These are phyloP conservation scores for Dictyostelium brefeldianum DNA, from an alignment of 78 protist species.

Conservation along the genomic window DNA sequence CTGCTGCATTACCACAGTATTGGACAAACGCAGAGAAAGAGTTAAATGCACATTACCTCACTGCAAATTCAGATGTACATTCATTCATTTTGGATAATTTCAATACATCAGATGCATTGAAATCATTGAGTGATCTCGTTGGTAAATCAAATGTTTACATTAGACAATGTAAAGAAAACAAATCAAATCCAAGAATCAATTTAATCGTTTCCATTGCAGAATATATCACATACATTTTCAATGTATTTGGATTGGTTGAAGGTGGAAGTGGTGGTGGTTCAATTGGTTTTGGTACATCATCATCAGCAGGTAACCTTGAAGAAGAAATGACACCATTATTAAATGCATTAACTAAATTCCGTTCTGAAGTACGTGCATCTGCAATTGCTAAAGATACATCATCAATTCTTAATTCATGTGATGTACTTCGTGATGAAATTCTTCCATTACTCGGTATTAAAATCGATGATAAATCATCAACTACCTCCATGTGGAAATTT, in stretches of 20 bases:
- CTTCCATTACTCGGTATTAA: slow-evolving; percentile 78
- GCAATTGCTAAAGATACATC: slow-evolving; percentile 50
- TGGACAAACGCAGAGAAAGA: slow-evolving; percentile 58
- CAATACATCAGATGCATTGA: slow-evolving; percentile 92
- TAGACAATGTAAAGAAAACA: background rate
- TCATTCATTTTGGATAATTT: slow-evolving; percentile 92
- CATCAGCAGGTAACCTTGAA: slow-evolving; percentile 18
- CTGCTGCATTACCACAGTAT: slow-evolving; percentile 18
- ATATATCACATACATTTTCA: slow-evolving; percentile 76
- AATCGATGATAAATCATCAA: slow-evolving; percentile 57
- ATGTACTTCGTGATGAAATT: slow-evolving; percentile 68
- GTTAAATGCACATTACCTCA: slow-evolving; percentile 31
- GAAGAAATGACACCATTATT: slow-evolving; percentile 63
- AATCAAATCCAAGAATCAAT: slow-evolving; percentile 50
- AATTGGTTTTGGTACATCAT: slow-evolving; percentile 68
- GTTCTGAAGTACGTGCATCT: slow-evolving; percentile 52
- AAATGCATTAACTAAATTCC: slow-evolving; percentile 64
- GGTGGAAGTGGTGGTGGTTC: background rate
- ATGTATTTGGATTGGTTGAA: slow-evolving; percentile 70
- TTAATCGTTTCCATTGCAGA: slow-evolving; percentile 47
- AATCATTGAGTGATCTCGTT: slow-evolving; percentile 56
- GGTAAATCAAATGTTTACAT: slow-evolving; percentile 74
- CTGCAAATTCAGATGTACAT: slow-evolving; percentile 72
- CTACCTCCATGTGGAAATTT: slow-evolving; percentile 63
- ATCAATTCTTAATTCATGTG: slow-evolving; percentile 55